These are phyloP conservation scores for Globisporangium middletonii DNA, from an alignment of 352 stramenopile genomes.

Conservation along the genomic window DNA sequence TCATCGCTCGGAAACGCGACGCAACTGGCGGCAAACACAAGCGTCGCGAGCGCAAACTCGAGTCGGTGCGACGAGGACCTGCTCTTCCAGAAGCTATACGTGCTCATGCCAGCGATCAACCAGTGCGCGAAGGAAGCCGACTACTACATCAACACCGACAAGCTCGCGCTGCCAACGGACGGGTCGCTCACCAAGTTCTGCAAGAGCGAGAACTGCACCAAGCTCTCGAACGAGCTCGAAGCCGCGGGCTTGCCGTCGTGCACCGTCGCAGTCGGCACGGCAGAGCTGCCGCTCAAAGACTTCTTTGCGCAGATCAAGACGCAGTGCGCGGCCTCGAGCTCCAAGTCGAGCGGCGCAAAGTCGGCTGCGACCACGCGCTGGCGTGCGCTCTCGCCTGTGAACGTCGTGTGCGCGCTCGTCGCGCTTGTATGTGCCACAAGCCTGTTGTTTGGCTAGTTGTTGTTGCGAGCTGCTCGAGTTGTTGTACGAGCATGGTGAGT, in stretches of 20 bases:
- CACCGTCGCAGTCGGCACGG: constrained; percentile 19
- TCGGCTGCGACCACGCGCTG: not conserved
- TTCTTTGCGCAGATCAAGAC: constrained; percentile 28
- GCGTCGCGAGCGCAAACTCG: not conserved
- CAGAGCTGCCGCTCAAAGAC: constrained; percentile 23
- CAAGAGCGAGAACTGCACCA: constrained; percentile 27
- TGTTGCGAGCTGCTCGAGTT: not conserved
- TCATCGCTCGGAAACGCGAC: not conserved
- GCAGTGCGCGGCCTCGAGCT: constrained; percentile 7
- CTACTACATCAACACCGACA: constrained; percentile 25
- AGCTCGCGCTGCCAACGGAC: constrained; percentile 18
- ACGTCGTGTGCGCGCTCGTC: not conserved
- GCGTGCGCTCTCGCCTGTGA: not conserved
- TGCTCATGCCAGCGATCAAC: constrained; percentile 41
- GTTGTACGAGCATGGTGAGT: not conserved
- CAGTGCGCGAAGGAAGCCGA: constrained; percentile 32
- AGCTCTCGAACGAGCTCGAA: constrained; percentile 28
- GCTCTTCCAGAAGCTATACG: constrained; percentile 43
- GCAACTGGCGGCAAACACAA: not conserved
- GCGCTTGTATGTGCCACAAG: not conserved
- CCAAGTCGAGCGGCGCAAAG: constrained; percentile 2
- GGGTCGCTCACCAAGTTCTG: constrained; percentile 26
- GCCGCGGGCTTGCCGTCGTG: constrained; percentile 29
- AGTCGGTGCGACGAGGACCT: constrained; percentile 25
- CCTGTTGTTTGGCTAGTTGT: not conserved